Conservation (phyloP, 106 monocot genomes). For the Gastrodia elata region DNA sequence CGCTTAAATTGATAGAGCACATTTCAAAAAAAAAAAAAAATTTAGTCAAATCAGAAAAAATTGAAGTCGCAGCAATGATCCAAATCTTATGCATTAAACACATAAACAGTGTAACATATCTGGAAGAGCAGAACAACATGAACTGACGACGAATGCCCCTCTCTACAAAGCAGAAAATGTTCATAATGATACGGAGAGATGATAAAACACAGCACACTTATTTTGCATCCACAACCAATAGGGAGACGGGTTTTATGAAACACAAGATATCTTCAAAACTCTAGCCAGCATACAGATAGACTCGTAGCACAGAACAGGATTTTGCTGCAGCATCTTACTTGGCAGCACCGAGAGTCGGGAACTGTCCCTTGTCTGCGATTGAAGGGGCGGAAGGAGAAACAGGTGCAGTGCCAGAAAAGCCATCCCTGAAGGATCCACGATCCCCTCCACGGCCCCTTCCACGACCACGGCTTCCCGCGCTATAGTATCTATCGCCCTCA, state of each 20-base stretch:
- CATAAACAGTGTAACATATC: too few species aligned
- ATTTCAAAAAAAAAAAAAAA: too few species aligned
- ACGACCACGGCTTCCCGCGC: slow-evolving; percentile 45
- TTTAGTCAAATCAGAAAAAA: too few species aligned
- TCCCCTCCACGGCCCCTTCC: slow-evolving; percentile 37
- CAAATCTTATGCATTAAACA: too few species aligned
- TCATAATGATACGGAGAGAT: too few species aligned
- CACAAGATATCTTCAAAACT: background rate
- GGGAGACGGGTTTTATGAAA: too few species aligned
- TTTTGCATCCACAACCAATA: background rate
- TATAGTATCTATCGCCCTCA: slow-evolving; percentile 51
- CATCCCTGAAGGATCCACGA: slow-evolving; percentile 25
- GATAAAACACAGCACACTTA: slow-evolving; percentile 1
- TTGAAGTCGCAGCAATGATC: too few species aligned
- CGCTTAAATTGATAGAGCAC: too few species aligned
- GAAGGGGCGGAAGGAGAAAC: slow-evolving; percentile 23
- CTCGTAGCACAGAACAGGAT: background rate
- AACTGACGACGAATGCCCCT: too few species aligned
- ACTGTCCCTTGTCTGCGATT: slow-evolving; percentile 69
- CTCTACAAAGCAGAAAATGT: too few species aligned
- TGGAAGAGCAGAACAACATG: too few species aligned
- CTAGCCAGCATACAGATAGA: background rate
- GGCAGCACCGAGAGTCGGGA: slow-evolving; percentile 68
- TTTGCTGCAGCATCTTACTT: slow-evolving; percentile 11
- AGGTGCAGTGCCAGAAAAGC: slow-evolving; percentile 5